phyloP scores from a whole-genome alignment of 1,284 basidiomycete genomes.

The Mycena citricolor region DNA sequence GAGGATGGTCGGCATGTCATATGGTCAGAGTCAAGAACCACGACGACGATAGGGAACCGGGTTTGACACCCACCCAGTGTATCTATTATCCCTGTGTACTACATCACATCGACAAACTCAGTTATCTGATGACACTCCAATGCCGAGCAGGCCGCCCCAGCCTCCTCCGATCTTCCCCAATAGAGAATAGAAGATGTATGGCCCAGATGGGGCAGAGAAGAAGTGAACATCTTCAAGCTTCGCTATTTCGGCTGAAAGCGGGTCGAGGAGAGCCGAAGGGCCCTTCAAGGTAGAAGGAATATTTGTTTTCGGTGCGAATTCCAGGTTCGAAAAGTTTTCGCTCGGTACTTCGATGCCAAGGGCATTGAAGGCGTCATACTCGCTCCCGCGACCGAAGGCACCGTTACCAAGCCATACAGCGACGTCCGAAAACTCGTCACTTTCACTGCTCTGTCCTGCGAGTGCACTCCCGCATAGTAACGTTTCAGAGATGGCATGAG shows the following conservation, averaged over 20 bases:
- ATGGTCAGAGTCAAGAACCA: constrained; percentile 30
- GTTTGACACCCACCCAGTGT: too few species aligned
- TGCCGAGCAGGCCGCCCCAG: constrained; percentile 19
- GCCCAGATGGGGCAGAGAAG: constrained; percentile 28
- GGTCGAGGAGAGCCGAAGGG: constrained; percentile 10
- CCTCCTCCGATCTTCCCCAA: constrained; percentile 11
- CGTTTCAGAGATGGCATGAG: constrained; percentile 39
- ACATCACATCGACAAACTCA: too few species aligned
- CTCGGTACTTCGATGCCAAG: constrained; percentile 29
- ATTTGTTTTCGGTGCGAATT: not conserved
- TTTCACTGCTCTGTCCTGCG: constrained; percentile 51
- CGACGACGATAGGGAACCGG: too few species aligned
- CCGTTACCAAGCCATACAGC: constrained; percentile 50
- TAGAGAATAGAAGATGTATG: constrained; percentile 18
- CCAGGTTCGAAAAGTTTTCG: too few species aligned
- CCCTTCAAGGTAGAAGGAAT: constrained; percentile 17
- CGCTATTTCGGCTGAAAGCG: constrained; percentile 21
- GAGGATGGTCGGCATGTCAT: constrained; percentile 67
- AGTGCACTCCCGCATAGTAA: constrained; percentile 50
- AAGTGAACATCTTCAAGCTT: constrained; percentile 30
- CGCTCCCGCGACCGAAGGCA: constrained; percentile 31
- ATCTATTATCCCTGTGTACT: constrained; percentile 8
- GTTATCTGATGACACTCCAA: constrained; percentile 16
- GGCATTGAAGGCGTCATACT: constrained; percentile 29
- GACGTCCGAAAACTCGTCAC: constrained; percentile 54